Base-by-base conservation (phyloP, 345 rosid species). In the Rhizophora apiculata region DNA sequence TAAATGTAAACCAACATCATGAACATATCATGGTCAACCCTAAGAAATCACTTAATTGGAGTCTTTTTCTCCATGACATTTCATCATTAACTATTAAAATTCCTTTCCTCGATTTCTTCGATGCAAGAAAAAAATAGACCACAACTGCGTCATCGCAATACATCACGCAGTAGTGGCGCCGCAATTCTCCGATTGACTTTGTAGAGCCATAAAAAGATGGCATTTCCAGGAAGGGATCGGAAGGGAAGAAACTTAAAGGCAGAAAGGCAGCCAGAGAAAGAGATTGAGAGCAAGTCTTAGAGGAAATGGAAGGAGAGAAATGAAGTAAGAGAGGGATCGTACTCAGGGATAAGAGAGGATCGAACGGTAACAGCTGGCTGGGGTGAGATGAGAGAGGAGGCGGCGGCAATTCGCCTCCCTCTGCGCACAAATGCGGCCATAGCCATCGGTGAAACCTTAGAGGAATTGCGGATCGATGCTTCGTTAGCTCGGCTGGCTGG, bases 281-380 rank as follows among this genome's bases (percentile, higher is more conserved):
- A 8, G 43, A 37, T 1, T 8, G 11, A 37, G 26, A 54, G 26
- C 11, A 54, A 54, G 11, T 24, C n/a, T 54, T 54, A 63, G n/a
- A 48, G 30, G 19, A 48, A 30, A 37, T 19, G 27, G 13, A 8
- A 34, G 30, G 29, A 2, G 13, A 63, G 58, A 43, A 29, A 43
- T 18, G 46, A 34, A 55, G 27, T 1, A 37, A 53, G 29, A 65
- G 19, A 8, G 43, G 54, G 37, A 30, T 65, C 68, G 30, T 62
- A 76, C 76, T 76, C 79, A 26, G 68, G 27, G 5, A 48, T 19
- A 22, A 70, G 60, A 21, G 80, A 68, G 57, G 80, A 76, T 55
- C 80, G 76, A 26, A 65, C 22, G 26, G 76, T 62, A 48, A 64
- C 59, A 21, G 80, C 31, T 19, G 66, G 69, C 32, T 57, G 80